Evolutionary conservation across 768 basidiomycete genomes (phyloP), one percentile per base, ranked within the genome.

Genomic region (Lactarius psammicola): DNA sequence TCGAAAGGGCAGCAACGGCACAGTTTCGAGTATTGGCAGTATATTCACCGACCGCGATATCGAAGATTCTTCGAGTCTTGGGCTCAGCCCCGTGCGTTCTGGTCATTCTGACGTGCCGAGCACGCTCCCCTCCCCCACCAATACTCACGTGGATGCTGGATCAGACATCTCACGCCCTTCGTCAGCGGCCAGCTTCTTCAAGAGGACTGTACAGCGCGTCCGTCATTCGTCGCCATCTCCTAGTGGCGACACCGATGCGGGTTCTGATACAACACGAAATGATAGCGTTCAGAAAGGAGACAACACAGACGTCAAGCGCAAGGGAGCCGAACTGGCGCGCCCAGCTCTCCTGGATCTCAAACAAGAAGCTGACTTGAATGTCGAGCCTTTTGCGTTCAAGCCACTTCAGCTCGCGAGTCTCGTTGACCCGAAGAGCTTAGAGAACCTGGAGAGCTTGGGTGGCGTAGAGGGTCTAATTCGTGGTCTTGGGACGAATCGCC

Each of bases 351-450:
- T 76, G 9, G 75, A 76, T 31, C 66, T 76, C 33, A 65, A 71
- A 8, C 79, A 81, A 67, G 82, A 84, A 67, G 73, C 76, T 20
- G 80, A 81, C 64, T 77, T 79, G 44, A 83, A 95, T 73, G 84
- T 88, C 1, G 75, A 83, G 1, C 92, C 93, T 0, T 97, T 96
- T 75, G 74, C 72, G 13, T 87, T 87, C 72, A 87, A 86, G 63
- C 92, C 95, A 0, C 84, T 81, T 66, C 79, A 82, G 58, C 86
- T 98, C 18, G 95, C 95, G 1, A 84, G 86, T 66, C 83, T 97
- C 60, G 86, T 98, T 42, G 95, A 98, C 74, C 94, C 95, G 10
- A 98, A 97, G 77, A 88, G 80, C 68, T 68, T 95, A 13, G 82
- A 87, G 2, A 74, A 80, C 17, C 82, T 99, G 36, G 79, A 79